Percentiles rank a stretch among this genome's conserved stretches.
Conservation (phyloP, 345 rosid genomes). For the Euphorbia pulcherrima region DNA sequence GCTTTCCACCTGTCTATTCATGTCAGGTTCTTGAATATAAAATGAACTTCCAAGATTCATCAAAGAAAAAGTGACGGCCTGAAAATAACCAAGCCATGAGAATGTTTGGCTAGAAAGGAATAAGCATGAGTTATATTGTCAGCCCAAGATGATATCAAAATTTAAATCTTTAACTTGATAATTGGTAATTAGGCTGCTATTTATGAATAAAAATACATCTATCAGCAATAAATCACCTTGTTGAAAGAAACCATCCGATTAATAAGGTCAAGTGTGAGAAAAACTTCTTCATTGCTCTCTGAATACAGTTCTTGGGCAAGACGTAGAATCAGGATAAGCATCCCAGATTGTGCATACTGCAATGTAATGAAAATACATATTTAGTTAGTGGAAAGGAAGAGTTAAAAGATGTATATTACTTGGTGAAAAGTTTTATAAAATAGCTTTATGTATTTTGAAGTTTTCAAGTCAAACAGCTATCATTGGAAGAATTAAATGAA, state of each 20-base stretch:
- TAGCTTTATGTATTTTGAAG: slow-evolving; percentile 2
- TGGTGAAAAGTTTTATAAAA: background rate
- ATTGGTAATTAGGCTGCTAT: background rate
- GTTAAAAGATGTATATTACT: background rate
- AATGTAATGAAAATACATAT: slow-evolving; percentile 12
- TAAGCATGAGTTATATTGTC: slow-evolving; percentile 2
- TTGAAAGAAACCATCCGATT: slow-evolving; percentile 71
- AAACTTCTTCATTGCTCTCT: slow-evolving; percentile 54
- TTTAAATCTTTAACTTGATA: background rate
- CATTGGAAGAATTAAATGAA: background rate
- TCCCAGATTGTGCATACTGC: slow-evolving; percentile 70
- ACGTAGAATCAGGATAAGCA: slow-evolving; percentile 66
- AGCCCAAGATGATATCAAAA: background rate
- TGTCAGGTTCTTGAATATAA: slow-evolving; percentile 38
- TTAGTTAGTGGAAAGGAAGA: slow-evolving; percentile 17
- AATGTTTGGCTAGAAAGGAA: slow-evolving; percentile 11
- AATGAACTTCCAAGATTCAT: slow-evolving; percentile 56
- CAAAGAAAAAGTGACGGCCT: slow-evolving; percentile 72
- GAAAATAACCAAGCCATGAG: slow-evolving; percentile 16
- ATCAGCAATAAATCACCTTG: slow-evolving; percentile 44
- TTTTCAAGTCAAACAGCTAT: background rate
- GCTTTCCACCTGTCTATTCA: slow-evolving; percentile 43
- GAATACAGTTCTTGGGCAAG: slow-evolving; percentile 57
- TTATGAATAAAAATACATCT: background rate
- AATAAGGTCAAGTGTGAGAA: slow-evolving; percentile 65